Percentiles rank a stretch among this genome's conserved stretches.
Evolutionary conservation across 257 asterid species (phyloP).

Genomic region (Avicennia marina): DNA sequence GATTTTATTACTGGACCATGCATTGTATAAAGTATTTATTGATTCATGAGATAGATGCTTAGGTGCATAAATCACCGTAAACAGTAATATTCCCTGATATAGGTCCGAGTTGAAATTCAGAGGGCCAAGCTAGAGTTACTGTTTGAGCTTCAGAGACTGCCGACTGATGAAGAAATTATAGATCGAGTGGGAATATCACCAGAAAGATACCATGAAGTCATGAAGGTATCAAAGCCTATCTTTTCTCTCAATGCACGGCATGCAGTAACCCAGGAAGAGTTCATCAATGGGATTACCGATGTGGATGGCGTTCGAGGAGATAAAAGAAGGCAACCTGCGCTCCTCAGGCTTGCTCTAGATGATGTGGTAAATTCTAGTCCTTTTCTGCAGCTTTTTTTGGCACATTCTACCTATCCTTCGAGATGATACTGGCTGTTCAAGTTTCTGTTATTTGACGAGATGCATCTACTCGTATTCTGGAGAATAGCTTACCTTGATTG

Average conservation of each 20-base stretch:
- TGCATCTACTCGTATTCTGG: no score
- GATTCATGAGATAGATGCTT: no score
- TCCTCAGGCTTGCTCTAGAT: conserved; percentile 89
- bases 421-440: no score
- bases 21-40: background rate
- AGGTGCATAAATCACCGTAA: no score
- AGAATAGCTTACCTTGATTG: no score
- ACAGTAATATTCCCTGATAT: conserved; percentile 19
- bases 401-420: no score
- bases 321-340: conserved; percentile 70
- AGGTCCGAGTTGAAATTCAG: conserved; percentile 74
- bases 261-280: conserved; percentile 68
- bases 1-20: background rate
- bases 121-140: conserved; percentile 56
- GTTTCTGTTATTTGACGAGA: no score
- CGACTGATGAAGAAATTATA: conserved; percentile 59
- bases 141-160: conserved; percentile 65
- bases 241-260: conserved; percentile 68
- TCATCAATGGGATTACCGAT: conserved; percentile 67
- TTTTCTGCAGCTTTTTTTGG: no score
- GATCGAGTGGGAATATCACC: conserved; percentile 61
- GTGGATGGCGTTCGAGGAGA: conserved; percentile 69
- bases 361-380: conserved; percentile 63
- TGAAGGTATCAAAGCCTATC: conserved; percentile 67
- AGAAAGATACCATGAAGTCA: conserved; percentile 72